These are phyloP conservation scores for Russula lepida DNA, from an alignment of 768 basidiomycete species.

Conservation along the genomic window DNA sequence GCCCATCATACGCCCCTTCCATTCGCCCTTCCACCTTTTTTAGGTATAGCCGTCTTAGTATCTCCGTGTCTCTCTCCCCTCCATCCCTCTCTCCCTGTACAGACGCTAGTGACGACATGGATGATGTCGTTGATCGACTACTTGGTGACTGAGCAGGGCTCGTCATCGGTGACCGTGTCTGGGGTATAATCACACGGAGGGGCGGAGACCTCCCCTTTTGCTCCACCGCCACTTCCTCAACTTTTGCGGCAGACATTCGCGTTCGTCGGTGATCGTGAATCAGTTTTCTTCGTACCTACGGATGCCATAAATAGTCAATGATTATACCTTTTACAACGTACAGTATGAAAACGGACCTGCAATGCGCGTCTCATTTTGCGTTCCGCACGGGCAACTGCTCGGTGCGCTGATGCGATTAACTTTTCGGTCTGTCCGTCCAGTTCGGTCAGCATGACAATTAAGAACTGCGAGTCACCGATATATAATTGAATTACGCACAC, in stretches of 20 bases:
- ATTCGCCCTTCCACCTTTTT: slow-evolving; percentile 56
- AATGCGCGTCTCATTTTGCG: slow-evolving; percentile 10
- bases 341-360: slow-evolving; percentile 17
- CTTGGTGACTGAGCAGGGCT: slow-evolving; percentile 18
- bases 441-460: not conserved
- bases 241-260: not conserved
- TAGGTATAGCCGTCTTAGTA: slow-evolving; percentile 38
- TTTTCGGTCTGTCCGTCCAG: slow-evolving; percentile 5
- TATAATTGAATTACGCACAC: slow-evolving; percentile 34
- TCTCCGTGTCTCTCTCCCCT: slow-evolving; percentile 39
- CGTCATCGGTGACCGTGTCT: not conserved
- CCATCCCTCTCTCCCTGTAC: slow-evolving; percentile 58
- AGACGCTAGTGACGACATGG: slow-evolving; percentile 42
- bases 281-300: slow-evolving; percentile 4
- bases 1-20: slow-evolving; percentile 50
- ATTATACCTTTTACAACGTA: not conserved
- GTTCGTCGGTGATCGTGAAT: slow-evolving; percentile 12
- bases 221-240: not conserved
- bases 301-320: not conserved
- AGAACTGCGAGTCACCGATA: not conserved
- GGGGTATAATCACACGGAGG: slow-evolving; percentile 12
- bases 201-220: not conserved
- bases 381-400: slow-evolving; percentile 13
- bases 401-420: slow-evolving; percentile 7
- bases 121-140: slow-evolving; percentile 33